Conservation (phyloP, 2,329 filamentous ascomycete species). For the Penicillium sp. region DNA sequence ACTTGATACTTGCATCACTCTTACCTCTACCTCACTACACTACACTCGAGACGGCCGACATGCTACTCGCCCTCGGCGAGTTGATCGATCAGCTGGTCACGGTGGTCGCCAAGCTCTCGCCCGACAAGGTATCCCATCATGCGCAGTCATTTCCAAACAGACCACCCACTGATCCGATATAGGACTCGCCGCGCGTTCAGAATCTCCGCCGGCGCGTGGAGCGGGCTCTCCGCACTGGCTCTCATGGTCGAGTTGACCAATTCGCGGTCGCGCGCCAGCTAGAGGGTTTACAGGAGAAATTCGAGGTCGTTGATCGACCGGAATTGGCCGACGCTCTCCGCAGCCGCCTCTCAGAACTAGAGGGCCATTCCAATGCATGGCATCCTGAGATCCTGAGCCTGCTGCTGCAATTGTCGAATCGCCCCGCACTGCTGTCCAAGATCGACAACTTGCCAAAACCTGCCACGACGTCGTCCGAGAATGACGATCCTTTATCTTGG, state of each 20-base stretch:
- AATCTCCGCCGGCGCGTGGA: constrained; percentile 37
- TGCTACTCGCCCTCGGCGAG: constrained; percentile 71
- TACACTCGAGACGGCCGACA: constrained; percentile 47
- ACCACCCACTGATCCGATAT: constrained; percentile 13
- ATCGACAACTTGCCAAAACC: constrained; percentile 66
- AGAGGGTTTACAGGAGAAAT: constrained; percentile 81
- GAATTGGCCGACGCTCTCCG: constrained; percentile 73
- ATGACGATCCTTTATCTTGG: constrained; percentile 67
- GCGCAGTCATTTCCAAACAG: neutral
- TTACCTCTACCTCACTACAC: too few species aligned
- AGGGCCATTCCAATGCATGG: constrained; percentile 62
- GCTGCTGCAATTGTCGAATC: constrained; percentile 79
- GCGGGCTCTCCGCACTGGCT: constrained; percentile 44
- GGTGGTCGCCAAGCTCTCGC: constrained; percentile 60
- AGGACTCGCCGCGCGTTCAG: constrained; percentile 37
- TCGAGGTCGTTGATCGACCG: constrained; percentile 78
- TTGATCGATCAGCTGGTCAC: constrained; percentile 74
- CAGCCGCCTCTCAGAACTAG: constrained; percentile 63
- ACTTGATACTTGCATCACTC: too few species aligned
- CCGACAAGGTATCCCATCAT: constrained; percentile 49
- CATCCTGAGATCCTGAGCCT: constrained; percentile 80
- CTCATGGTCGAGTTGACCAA: constrained; percentile 71
- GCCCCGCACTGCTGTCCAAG: constrained; percentile 72
- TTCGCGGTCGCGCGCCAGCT: constrained; percentile 71
- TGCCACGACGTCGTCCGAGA: constrained; percentile 46